Base-by-base conservation (phyloP, 2,329 filamentous ascomycete genomes). In the Phaeomoniella chlamydospora region DNA sequence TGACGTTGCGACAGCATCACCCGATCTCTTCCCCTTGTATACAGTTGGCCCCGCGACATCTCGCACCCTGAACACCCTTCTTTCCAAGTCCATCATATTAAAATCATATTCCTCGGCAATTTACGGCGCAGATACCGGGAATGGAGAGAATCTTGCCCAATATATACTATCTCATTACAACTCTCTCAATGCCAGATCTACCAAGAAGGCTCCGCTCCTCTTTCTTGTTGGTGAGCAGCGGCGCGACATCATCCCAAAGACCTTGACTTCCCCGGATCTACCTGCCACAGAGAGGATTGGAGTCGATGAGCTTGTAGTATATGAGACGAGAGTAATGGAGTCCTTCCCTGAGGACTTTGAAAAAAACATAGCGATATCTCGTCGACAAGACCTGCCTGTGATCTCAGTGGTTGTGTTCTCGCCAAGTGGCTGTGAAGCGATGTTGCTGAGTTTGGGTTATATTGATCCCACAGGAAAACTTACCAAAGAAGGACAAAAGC, bases 211-310 rank as follows among this genome's bases (percentile, higher is more conserved):
- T 1, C 70, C 80, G 0, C 55, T 96, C 4, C 61, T 96, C 1
- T 98, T 96, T 54, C 70, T 92, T 11, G 86, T 93, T 0, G 90
- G 90, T 14, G 88, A 94, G 53, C 82, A 87, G 52, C 72, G 86
- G 37, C 67, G 90, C 31, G 90, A 96, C 53, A 75, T 94, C 44
- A 94, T 98, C 43, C 87, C 90, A 1, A 82, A 72, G 47, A 84
- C 74, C 1, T 62, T 96, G 26, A 81, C 77, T 65, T 68, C 72
- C 29, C 51, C 62, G 0, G 47, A 52, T 0, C 57, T 86, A 5
- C 55, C 68, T 0, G 43, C 52, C 0, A 50, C 62, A 11, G 55
- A 57, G 36, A 64, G 71, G 34, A 80, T 90, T 15, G 57, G 56
- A 5, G 80, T 96, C 1, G 71, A 80, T 26, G 87, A 96, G 56